Evolutionary conservation across 208 protist genomes (phyloP).

Genomic region (Leishmania arabica): DNA sequence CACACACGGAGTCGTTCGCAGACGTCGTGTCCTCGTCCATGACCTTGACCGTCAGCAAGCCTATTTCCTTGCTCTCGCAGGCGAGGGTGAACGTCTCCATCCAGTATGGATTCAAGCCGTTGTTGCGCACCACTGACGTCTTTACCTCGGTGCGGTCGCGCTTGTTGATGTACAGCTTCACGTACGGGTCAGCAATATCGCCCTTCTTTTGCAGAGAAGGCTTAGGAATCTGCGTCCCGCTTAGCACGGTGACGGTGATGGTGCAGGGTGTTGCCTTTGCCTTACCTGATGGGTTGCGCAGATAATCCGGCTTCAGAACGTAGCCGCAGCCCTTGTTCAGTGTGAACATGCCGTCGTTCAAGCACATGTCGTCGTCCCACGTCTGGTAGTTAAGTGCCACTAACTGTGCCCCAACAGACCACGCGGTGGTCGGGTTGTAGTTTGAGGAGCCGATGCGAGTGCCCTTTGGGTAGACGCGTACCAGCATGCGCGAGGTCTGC

Average conservation of each 20-base stretch:
- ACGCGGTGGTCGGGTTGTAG: constrained; percentile 88
- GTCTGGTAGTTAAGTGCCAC: constrained; percentile 94
- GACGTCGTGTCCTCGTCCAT: constrained; percentile 55
- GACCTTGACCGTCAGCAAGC: constrained; percentile 51
- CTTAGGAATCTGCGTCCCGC: constrained; percentile 70
- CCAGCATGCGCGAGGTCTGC: constrained; percentile 72
- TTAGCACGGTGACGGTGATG: constrained; percentile 56
- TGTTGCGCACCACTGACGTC: constrained; percentile 63
- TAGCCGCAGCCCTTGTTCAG: constrained; percentile 94
- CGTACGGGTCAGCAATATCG: constrained; percentile 80
- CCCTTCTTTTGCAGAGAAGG: constrained; percentile 48
- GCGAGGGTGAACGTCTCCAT: constrained; percentile 51
- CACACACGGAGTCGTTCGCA: constrained; percentile 48
- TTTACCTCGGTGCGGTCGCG: constrained; percentile 22
- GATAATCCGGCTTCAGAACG: constrained; percentile 88
- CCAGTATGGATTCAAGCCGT: constrained; percentile 76
- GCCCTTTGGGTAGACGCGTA: constrained; percentile 93
- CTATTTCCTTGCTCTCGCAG: constrained; percentile 48
- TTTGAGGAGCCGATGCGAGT: constrained; percentile 91
- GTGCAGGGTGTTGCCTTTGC: constrained; percentile 22
- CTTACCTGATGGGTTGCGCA: constrained; percentile 29
- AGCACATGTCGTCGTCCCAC: constrained; percentile 53
- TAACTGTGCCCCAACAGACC: constrained; percentile 85
- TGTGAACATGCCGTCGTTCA: constrained; percentile 90
- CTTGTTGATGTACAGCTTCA: constrained; percentile 62